Base-by-base conservation (phyloP, 2,329 filamentous ascomycete species). In the Chalaropsis thielavioides region DNA sequence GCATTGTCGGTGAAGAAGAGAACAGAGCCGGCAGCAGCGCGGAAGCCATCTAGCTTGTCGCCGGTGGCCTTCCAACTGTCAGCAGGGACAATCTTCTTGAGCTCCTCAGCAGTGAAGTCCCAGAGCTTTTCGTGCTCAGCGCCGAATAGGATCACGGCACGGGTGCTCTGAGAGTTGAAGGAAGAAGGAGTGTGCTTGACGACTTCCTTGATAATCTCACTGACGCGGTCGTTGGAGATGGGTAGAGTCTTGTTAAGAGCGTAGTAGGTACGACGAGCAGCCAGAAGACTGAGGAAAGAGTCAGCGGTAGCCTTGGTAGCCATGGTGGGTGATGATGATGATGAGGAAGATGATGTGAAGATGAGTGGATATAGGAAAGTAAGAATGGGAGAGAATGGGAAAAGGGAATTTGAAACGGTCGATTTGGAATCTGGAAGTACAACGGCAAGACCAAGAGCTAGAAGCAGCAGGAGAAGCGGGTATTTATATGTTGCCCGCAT, bases 161-260 rank as follows among this genome's bases (percentile, higher is more conserved):
- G 86, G 69, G 89, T 87, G 70, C 85, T 85, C 79, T 96, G 92
- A 51, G 85, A 88, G 84, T 96, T 96, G 86, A 96, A 96, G 69
- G 86, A 85, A 63, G 83, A 87, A 51, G 92, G 92, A 1, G 87
- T 80, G 74, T 90, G 80, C 67, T 83, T 78, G 69, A 94, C 78
- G 64, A 84, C 79, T 69, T 83, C 74, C 74, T 80, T 77, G 73
- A 85, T 81, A 72, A 92, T 83, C 71, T 88, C 82, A 71, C 82
- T 76, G 75, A 92, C 78, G 71, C 81, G 79, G 69, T 80, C 79
- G 43, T 71, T 62, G 70, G 79, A 74, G 73, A 87, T 78, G 72
- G 83, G 72, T 31, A 86, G 79, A 68, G 82, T 76, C 76, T 87
- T 86, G 78, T 78, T 81, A 66, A 90, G 82, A 63, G 78, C 75